Percentiles rank a stretch among this genome's conserved stretches.
Conservation (phyloP, 176 grass and related monocot species). For the Eremochloa ophiuroides region DNA sequence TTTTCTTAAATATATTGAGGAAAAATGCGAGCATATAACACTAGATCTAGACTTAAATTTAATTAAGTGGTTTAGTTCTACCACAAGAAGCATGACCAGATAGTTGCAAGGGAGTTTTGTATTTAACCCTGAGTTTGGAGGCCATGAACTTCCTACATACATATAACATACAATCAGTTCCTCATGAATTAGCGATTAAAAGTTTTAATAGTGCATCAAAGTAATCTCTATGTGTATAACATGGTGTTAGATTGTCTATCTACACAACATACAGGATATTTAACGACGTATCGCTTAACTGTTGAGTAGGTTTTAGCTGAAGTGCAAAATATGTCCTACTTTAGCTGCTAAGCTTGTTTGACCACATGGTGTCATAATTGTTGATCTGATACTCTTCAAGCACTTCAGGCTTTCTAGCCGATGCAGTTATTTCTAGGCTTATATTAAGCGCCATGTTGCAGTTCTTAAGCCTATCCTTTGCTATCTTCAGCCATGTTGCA, state of each 20-base stretch:
- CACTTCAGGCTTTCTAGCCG: slow-evolving; percentile 16
- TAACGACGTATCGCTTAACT: not conserved
- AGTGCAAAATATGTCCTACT: not conserved
- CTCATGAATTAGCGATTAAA: not conserved
- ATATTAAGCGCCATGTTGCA: slow-evolving; percentile 24
- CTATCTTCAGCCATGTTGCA: slow-evolving; percentile 6
- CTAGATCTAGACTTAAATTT: too few relatives aligned
- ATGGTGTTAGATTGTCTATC: not conserved
- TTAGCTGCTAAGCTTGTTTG: not conserved
- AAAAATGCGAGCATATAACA: not conserved
- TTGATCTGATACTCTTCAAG: slow-evolving; percentile 17
- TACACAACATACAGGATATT: not conserved
- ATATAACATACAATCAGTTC: not conserved
- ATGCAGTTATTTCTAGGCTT: not conserved
- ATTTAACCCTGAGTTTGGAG: not conserved
- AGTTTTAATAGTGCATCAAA: not conserved
- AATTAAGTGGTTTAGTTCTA: not conserved
- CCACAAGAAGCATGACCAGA: too few relatives aligned
- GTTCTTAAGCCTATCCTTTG: slow-evolving; percentile 35
- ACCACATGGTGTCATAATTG: not conserved
- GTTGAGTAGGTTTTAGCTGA: not conserved
- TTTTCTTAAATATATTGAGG: not conserved
- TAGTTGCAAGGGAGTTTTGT: not conserved
- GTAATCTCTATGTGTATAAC: not conserved
- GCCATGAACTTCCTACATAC: not conserved